A percentile compares a stretch with the other conserved stretches of the same genome.
These are phyloP conservation scores for Geosmithia putterillii DNA, from an alignment of 2,329 filamentous ascomycete species.

Conservation along the genomic window DNA sequence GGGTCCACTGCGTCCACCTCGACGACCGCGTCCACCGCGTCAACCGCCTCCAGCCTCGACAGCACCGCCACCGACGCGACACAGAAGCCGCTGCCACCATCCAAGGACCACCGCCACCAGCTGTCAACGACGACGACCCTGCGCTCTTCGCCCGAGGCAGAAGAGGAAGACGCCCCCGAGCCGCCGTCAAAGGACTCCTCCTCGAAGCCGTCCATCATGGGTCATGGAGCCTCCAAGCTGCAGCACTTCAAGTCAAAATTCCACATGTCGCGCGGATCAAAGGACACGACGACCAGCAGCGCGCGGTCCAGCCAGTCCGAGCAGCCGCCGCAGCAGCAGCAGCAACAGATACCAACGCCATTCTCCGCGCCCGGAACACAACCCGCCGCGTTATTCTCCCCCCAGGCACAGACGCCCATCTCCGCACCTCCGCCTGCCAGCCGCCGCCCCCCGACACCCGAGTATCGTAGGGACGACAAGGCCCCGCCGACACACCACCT, in stretches of 20 bases:
- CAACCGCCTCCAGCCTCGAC: neutral
- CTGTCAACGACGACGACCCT: neutral
- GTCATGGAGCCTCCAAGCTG: constrained; percentile 17
- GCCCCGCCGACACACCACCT: neutral
- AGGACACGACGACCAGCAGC: constrained; percentile 5
- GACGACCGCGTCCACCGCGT: constrained; percentile 4
- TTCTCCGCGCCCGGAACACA: too few relatives aligned
- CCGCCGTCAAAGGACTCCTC: constrained; percentile 8
- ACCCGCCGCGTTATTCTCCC: too few relatives aligned
- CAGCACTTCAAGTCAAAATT: constrained; percentile 16
- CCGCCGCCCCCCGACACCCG: constrained; percentile 32
- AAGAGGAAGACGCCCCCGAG: constrained; percentile 1
- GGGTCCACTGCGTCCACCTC: constrained; percentile 32
- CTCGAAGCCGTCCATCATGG: constrained; percentile 15
- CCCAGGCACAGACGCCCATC: too few relatives aligned
- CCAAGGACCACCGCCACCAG: neutral
- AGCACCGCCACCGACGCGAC: constrained; percentile 1
- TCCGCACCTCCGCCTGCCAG: neutral
- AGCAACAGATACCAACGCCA: neutral
- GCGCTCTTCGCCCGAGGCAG: neutral
- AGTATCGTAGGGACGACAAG: constrained; percentile 31
- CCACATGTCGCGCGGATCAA: constrained; percentile 9
- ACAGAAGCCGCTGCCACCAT: constrained; percentile 5
- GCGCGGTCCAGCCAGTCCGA: constrained; percentile 4
- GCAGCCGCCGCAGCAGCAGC: neutral